Evolutionary conservation across 495 filamentous ascomycete genomes (phyloP), one percentile per base, ranked within the genome.

Genomic region (Lasiosphaeriaceae sp.): DNA sequence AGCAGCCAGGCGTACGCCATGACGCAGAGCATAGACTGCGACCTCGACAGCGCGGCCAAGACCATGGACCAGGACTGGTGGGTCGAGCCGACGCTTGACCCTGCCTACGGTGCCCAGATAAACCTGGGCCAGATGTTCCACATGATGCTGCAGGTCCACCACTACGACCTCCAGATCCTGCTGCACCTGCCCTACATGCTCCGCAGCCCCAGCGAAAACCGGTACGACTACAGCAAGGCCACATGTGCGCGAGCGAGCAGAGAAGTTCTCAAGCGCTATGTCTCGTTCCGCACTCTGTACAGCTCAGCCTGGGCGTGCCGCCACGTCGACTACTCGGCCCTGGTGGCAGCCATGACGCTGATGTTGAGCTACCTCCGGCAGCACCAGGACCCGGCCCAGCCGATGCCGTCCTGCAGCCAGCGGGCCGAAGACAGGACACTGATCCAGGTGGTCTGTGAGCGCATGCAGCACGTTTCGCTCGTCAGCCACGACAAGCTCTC

Each of bases 151-250:
- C 79, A 82, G 52, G 72, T 80, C 55, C 74, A 78, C 58, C 75
- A 74, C 47, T 68, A 71, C 61, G 68, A 76, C 52, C 66, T 78
- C 4, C 62, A 71, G 39, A 69, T 73, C 44, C 65, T 78, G 3
- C 60, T 76, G 0, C 77, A 80, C 56, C 68, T 80, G 14, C 77
- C 77, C 3, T 79, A 73, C 55, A 75, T 78, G 72, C 64, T 79
- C 5, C 71, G 68, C 6, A 71, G 74, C 44, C 62, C 75, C 0
- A 71, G 71, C 23, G 77, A 77, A 53, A 61, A 63, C 16, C 68
- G 64, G 2, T 74, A 73, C 63, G 77, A 80, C 50, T 80, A 81
- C 57, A 81, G 73, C 69, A 80, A 75, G 58, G 66, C 67, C 17
- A 69, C 67, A 11, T 80, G 76, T 48, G 52, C 72, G 17, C 64